Evolutionary conservation across 192 early-diverging fungal genomes (phyloP).

Genomic region (Entophlyctis luteolus): DNA sequence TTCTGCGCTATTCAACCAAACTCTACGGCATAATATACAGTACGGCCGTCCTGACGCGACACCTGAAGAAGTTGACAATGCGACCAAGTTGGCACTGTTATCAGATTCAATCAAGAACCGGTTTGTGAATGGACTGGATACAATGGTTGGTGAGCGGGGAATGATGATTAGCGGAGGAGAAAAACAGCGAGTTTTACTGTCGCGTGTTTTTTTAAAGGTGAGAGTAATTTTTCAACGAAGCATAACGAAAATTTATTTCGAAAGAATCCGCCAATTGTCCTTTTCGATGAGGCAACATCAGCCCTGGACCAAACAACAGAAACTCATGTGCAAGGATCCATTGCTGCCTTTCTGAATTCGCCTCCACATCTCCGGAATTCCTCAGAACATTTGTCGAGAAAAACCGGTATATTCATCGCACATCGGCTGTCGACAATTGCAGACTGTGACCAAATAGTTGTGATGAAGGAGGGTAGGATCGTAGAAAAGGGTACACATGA

Average conservation of each 20-base stretch:
- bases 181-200: slow-evolving; percentile 84
- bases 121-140: slow-evolving; percentile 77
- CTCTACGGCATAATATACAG: slow-evolving; percentile 85
- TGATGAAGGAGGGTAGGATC: slow-evolving; percentile 79
- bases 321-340: slow-evolving; percentile 44
- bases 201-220: slow-evolving; percentile 88
- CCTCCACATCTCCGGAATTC: slow-evolving; percentile 31
- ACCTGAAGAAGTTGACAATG: slow-evolving; percentile 62
- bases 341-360: slow-evolving; percentile 37
- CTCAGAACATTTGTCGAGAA: slow-evolving; percentile 32
- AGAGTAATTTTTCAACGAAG: neutral
- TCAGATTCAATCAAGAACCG: slow-evolving; percentile 67
- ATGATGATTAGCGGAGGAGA: slow-evolving; percentile 63
- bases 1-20: slow-evolving; percentile 90
- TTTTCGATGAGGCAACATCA: slow-evolving; percentile 81
- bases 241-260: neutral
- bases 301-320: slow-evolving; percentile 66
- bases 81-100: slow-evolving; percentile 72
- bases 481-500: slow-evolving; percentile 84
- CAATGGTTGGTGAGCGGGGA: slow-evolving; percentile 86
- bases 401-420: slow-evolving; percentile 92
- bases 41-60: slow-evolving; percentile 69
- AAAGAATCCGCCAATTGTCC: slow-evolving; percentile 70
- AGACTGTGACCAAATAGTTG: slow-evolving; percentile 88
- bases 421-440: slow-evolving; percentile 87